A percentile compares a stretch with the other conserved stretches of the same genome.
Evolutionary conservation across 2,329 filamentous ascomycete genomes (phyloP).

Genomic region (Cladophialophora yegresii): DNA sequence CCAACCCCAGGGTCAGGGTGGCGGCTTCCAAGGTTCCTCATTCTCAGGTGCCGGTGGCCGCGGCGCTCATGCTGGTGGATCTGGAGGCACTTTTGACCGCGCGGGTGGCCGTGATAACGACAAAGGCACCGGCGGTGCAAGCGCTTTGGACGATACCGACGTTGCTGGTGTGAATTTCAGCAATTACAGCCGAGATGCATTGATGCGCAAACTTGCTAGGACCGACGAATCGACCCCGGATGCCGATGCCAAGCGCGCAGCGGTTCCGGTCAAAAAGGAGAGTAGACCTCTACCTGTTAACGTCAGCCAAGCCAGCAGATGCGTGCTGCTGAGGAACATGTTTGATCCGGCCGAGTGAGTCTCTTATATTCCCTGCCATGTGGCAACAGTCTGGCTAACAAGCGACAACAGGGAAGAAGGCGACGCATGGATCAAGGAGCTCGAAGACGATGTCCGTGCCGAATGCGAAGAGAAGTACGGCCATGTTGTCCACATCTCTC

Average conservation of each 20-base stretch:
- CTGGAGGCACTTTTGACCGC: constrained; percentile 77
- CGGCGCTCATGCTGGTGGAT: constrained; percentile 74
- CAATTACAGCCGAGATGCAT: constrained; percentile 96
- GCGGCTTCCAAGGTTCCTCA: constrained; percentile 80
- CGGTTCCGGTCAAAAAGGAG: constrained; percentile 73
- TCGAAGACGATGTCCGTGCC: constrained; percentile 87
- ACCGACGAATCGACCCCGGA: constrained; percentile 76
- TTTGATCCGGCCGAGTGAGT: constrained; percentile 90
- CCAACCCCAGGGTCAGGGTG: constrained; percentile 66
- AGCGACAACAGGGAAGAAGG: constrained; percentile 70
- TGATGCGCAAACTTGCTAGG: constrained; percentile 98
- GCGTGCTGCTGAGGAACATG: constrained; percentile 92
- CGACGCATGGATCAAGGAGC: constrained; percentile 85
- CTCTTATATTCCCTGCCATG: not conserved
- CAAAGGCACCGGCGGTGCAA: constrained; percentile 82
- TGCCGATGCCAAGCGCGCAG: constrained; percentile 66
- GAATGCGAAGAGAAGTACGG: constrained; percentile 97
- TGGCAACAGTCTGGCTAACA: not conserved
- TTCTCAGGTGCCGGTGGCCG: constrained; percentile 90
- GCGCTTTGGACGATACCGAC: constrained; percentile 94
- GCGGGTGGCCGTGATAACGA: constrained; percentile 85
- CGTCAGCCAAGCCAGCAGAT: constrained; percentile 89
- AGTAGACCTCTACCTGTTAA: constrained; percentile 77
- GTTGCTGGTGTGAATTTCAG: constrained; percentile 99
- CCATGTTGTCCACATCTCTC: constrained; percentile 92